A percentile compares a stretch with the other conserved stretches of the same genome.
Evolutionary conservation across 139 green algal species (phyloP).

Genomic region (Asterochloris erici): DNA sequence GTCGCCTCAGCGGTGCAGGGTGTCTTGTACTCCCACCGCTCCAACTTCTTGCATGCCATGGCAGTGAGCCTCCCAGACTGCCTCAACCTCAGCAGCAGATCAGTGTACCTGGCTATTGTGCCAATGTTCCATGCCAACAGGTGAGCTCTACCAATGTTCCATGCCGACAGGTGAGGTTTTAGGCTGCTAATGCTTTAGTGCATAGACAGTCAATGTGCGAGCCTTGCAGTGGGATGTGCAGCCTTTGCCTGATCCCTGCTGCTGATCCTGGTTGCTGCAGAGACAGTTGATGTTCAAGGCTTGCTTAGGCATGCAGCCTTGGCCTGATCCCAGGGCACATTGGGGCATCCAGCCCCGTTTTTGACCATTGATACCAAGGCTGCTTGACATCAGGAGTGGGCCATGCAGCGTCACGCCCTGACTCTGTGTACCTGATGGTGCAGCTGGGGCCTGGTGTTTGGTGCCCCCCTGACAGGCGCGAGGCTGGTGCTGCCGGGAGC

Average conservation of each 20-base stretch:
- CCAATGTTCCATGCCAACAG: conserved; percentile 74
- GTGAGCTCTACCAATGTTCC: conserved; percentile 66
- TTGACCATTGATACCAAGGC: no score
- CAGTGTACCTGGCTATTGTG: conserved; percentile 55
- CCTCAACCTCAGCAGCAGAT: conserved; percentile 35
- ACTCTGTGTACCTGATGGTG: conserved; percentile 24
- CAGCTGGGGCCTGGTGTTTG: conserved; percentile 63
- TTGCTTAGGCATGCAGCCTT: no score
- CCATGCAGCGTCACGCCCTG: neutral
- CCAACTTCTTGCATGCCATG: conserved; percentile 74
- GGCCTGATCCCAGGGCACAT: no score
- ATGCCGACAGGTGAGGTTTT: no score
- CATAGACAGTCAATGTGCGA: no score
- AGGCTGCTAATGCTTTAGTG: no score
- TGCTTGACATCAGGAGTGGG: neutral
- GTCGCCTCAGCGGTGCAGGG: conserved; percentile 32
- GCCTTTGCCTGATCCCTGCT: no score
- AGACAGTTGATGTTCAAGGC: no score
- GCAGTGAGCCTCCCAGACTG: conserved; percentile 29
- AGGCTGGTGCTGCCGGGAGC: conserved; percentile 71
- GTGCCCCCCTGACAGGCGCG: conserved; percentile 62
- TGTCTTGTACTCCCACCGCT: conserved; percentile 73
- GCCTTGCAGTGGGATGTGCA: no score
- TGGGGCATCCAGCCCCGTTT: no score
- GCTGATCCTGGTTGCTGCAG: no score